Percentiles rank a stretch among this genome's conserved stretches.
Evolutionary conservation across 2,329 filamentous ascomycete species (phyloP).

Genomic region (Plectosphaerella plurivora): DNA sequence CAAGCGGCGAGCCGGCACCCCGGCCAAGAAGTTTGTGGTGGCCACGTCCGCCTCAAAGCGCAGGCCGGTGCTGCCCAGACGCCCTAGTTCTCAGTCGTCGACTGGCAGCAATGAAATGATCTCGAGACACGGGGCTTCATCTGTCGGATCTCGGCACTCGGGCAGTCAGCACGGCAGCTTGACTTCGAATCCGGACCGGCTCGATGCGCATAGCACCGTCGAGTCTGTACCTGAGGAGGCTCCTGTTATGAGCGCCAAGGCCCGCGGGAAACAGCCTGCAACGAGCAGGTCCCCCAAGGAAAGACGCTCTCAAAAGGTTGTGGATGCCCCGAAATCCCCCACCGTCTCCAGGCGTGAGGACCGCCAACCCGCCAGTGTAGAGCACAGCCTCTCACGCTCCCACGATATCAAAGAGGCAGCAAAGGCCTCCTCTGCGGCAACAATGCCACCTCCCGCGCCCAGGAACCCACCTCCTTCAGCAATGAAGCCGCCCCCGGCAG

Average conservation of each 20-base stretch:
- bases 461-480: too few species aligned
- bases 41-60: conserved; percentile 38
- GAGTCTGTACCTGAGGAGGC: conserved; percentile 4
- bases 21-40: conserved; percentile 37
- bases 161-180: conserved; percentile 15
- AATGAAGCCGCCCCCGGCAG: too few species aligned
- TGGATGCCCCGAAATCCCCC: conserved; percentile 5
- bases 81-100: conserved; percentile 43
- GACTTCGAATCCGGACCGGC: conserved; percentile 22
- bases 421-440: too few species aligned
- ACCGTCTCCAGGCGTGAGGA: conserved; percentile 1
- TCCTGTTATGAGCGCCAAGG: conserved; percentile 34
- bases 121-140: conserved; percentile 24
- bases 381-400: too few species aligned
- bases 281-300: not conserved
- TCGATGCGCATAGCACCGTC: not conserved
- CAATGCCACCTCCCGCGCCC: too few species aligned
- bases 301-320: conserved; percentile 1
- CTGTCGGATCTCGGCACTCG: conserved; percentile 16
- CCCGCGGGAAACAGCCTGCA: conserved; percentile 42
- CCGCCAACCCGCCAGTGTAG: too few species aligned
- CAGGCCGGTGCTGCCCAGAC: conserved; percentile 39
- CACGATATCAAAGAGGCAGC: too few species aligned
- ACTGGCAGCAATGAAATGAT: conserved; percentile 23
- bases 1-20: conserved; percentile 19